Evolutionary conservation across 2,329 filamentous ascomycete species (phyloP).

Genomic region (Beauveria sp.): DNA sequence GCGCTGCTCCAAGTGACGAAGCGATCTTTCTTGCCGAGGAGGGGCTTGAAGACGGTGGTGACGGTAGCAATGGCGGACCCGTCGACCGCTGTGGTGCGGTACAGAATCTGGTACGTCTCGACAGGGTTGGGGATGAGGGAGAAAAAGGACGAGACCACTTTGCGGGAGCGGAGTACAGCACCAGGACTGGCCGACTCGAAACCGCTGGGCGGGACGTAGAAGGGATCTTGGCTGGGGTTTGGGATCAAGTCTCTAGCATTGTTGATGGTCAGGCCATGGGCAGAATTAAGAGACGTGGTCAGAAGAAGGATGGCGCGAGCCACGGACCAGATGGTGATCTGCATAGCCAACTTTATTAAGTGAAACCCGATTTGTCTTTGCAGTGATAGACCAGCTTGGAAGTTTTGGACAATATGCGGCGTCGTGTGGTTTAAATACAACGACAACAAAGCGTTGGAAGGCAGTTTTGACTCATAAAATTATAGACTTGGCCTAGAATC

Average conservation of each 20-base stretch:
- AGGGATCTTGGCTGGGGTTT: neutral
- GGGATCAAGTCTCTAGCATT: neutral
- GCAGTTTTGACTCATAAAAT: no score
- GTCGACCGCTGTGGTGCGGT: constrained; percentile 5
- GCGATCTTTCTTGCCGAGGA: neutral
- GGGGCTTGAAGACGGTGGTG: constrained; percentile 6
- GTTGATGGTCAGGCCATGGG: neutral
- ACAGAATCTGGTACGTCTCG: constrained; percentile 4
- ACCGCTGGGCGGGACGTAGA: constrained; percentile 5
- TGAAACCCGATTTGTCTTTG: no score
- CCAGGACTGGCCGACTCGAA: constrained; percentile 5
- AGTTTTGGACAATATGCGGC: no score
- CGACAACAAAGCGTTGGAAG: no score
- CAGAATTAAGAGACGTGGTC: neutral
- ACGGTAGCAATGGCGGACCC: constrained; percentile 5
- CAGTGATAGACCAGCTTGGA: no score
- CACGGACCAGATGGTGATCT: neutral
- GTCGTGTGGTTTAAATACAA: no score
- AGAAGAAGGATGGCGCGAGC: neutral
- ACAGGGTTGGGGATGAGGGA: neutral
- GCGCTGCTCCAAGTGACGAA: constrained; percentile 1
- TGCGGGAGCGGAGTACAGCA: neutral
- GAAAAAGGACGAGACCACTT: neutral
- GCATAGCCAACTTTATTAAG: neutral
- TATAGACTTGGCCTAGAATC: no score